Evolutionary conservation across 164 flowering plant species (phyloP).

Genomic region (Annona cherimola): DNA sequence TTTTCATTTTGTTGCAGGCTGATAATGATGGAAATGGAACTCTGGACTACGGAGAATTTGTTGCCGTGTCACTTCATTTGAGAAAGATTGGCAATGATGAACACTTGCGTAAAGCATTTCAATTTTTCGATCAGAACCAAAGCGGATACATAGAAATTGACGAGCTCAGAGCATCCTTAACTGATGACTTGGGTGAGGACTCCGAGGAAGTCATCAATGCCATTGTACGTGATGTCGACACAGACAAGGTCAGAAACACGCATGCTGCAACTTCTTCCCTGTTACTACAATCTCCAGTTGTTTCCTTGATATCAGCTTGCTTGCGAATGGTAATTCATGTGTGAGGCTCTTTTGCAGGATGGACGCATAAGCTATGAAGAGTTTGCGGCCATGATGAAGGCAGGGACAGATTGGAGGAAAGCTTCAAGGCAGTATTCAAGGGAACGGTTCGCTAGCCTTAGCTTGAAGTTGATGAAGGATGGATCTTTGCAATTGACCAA

Average conservation of each 20-base stretch:
- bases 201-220: constrained; percentile 77
- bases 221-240: constrained; percentile 83
- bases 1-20: constrained; percentile 44
- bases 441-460: constrained; percentile 68
- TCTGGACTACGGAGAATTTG: constrained; percentile 75
- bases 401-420: constrained; percentile 91
- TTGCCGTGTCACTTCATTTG: constrained; percentile 74
- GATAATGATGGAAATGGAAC: constrained; percentile 78
- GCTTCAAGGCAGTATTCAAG: constrained; percentile 83
- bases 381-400: constrained; percentile 82
- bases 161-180: constrained; percentile 69
- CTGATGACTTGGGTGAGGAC: constrained; percentile 59
- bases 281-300: background rate
- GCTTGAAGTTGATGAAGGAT: constrained; percentile 59
- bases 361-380: constrained; percentile 80
- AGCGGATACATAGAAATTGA: constrained; percentile 82
- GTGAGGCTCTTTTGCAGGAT: constrained; percentile 42
- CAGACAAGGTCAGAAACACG: constrained; percentile 66
- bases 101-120: constrained; percentile 75
- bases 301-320: background rate
- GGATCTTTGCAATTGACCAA: constrained; percentile 45
- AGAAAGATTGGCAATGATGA: constrained; percentile 81
- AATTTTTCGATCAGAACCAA: constrained; percentile 58
- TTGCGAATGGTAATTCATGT: background rate
- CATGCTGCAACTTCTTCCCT: background rate